These are phyloP conservation scores for Canavalia ensiformis DNA, from an alignment of 306 rosid species.

Conservation along the genomic window DNA sequence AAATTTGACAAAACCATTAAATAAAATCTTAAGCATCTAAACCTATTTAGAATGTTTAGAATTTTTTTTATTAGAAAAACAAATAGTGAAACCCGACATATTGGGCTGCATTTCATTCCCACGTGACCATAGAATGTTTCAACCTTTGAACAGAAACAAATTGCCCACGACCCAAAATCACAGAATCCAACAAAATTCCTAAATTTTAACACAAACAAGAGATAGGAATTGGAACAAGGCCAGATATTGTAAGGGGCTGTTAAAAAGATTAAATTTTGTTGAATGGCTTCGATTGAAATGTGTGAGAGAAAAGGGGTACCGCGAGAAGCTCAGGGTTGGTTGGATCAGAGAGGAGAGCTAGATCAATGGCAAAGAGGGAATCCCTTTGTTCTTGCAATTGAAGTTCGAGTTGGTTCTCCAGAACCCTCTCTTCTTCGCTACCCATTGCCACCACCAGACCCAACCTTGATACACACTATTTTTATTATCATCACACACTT, in stretches of 20 bases:
- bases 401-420: conserved; percentile 81
- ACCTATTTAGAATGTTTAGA: not conserved
- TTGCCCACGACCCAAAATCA: not conserved
- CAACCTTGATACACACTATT: not conserved
- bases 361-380: conserved; percentile 70
- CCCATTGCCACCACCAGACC: conserved; percentile 55
- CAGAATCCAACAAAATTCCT: not conserved
- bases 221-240: not conserved
- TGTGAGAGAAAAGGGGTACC: conserved; percentile 38
- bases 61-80: not conserved
- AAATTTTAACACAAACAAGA: not conserved
- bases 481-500: too few species aligned
- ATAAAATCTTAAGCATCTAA: not conserved
- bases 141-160: conserved; percentile 14
- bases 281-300: not conserved
- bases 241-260: not conserved
- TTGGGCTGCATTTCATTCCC: conserved; percentile 26
- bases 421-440: conserved; percentile 89
- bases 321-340: conserved; percentile 75
- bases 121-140: not conserved
- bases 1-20: conserved; percentile 10
- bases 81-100: conserved; percentile 17
- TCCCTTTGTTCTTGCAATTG: conserved; percentile 90
- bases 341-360: conserved; percentile 80
- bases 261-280: not conserved